Conservation (phyloP, 164 flowering plant genomes). For the Tetracentron sinense region DNA sequence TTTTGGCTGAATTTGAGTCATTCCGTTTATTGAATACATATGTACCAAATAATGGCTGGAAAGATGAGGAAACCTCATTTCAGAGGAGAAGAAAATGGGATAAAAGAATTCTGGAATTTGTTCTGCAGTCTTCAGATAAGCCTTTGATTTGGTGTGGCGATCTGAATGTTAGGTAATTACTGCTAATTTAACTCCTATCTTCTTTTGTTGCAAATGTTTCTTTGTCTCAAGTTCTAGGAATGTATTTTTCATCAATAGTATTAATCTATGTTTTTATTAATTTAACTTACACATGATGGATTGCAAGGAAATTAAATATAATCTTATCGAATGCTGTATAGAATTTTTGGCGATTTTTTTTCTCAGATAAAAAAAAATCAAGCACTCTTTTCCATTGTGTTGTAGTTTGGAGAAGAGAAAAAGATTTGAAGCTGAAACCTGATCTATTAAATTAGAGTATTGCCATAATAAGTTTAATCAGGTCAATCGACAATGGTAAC, state of each 20-base stretch:
- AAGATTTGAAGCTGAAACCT: not conserved
- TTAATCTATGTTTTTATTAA: too few species aligned
- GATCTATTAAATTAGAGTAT: not conserved
- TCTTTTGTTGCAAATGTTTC: not conserved
- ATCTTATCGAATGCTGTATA: too few species aligned
- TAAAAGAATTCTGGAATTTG: conserved; percentile 78
- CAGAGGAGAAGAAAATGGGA: conserved; percentile 98
- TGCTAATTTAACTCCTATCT: not conserved
- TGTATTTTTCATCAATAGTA: not conserved
- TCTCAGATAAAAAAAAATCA: not conserved
- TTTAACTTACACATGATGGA: not conserved
- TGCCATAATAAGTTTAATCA: not conserved
- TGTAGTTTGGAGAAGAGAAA: not conserved
- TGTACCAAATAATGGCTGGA: conserved; percentile 98
- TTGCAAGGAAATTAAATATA: too few species aligned
- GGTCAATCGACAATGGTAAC: not conserved
- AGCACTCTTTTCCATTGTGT: too few species aligned
- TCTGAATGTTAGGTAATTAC: conserved; percentile 81
- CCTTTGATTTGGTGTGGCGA: conserved; percentile 99
- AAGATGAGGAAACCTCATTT: conserved; percentile 88
- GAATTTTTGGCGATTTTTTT: not conserved
- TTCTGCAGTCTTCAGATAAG: conserved; percentile 59
- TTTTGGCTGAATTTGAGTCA: conserved; percentile 88
- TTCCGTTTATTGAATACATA: conserved; percentile 78
- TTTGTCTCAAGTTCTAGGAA: not conserved